Base-by-base conservation (phyloP, 2,329 filamentous ascomycete species). In the Nemania bipapillata region DNA sequence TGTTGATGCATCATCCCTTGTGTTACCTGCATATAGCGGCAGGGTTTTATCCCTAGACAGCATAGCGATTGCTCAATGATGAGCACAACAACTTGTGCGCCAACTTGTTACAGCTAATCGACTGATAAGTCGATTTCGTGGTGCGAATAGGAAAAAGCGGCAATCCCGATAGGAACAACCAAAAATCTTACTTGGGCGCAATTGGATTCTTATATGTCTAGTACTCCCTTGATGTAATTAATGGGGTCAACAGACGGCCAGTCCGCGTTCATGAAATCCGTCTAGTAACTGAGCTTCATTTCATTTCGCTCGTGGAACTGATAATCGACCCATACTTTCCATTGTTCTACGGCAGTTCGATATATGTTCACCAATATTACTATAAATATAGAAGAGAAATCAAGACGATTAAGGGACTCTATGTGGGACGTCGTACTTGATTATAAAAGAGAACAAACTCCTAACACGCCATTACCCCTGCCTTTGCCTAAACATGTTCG, bases 391-490 rank as follows among this genome's bases (percentile, higher is more conserved):
- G 20, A 1, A 32, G 45, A 42, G 26, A 45, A 60, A 37, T 11
- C 22, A 63, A 58, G 22, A 24, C 1, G 37, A n/a, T 32, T n/a
- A 28, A 22, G 32, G 40, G 20, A 26, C 15, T 64, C 20, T 12
- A 9, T 7, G 30, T 54, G 30, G 26, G 42, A 59, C 45, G 52
- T 54, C 57, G 12, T 57, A 63, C 20, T 70, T 28, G 58, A 68
- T 66, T 65, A 32, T 22, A 60, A 65, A 64, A 65, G 50, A n/a
- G 65, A 70, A 68, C 40, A 57, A 69, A 70, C 68, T 66, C 68
- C 68, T 63, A 54, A 63, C 68, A 70, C 68, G 68, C 68, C 65
- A 69, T 60, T 65, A 66, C 62, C 66, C 59, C 67, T 28, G 37
- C 70, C 56, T 61, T 62, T 57, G 53, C 63, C 56, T 32, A 49